Base-by-base conservation (phyloP, 169 alveolate genomes). In the Eimeria nieschulzi region DNA sequence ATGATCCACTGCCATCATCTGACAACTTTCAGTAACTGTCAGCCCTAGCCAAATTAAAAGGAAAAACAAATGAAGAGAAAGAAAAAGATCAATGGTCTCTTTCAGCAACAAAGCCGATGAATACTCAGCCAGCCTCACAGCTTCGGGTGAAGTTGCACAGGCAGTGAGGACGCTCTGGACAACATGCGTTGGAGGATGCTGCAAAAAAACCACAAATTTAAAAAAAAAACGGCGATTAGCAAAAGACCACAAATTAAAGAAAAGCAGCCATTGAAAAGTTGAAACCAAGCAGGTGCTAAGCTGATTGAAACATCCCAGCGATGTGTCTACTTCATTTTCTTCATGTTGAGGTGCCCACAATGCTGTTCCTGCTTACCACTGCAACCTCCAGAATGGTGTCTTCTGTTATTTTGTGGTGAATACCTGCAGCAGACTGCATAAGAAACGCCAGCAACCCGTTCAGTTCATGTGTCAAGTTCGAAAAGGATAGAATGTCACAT, bases 321-420 rank as follows among this genome's bases (percentile, higher is more conserved):
- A 6, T 66, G 25, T 64, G 23, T 64, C 12, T 0, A 64, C 2
- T 8, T 64, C n/a, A n/a, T 8, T 64, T 5, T n/a, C 2, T 8
- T 64, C n/a, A n/a, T 8, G 3, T 5, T n/a, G 0, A 64, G 23
- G 19, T 23, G 17, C 15, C 83, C 13, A n/a, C 9, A 13, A 1
- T 33, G 46, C 3, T 33, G 46, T 33, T 33, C 46, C 46, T 33
- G 5, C 92, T 71, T 72, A 86, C 92, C 17, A 76, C 92, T 19
- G 92, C 92, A 63, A 86, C 92, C 54, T 86, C 92, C 15, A 86
- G 92, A 17, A 86, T 86, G 8, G 92, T 85, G 33, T 86, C 92
- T 56, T 86, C 92, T 0, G 75, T 71, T 13, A 86, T 68, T 17
- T 3, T 61, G 51, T 56, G 85, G 92, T 86, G 82, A 15, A 86